phyloP scores from a whole-genome alignment of 192 early-diverging fungal species.

The Backusella australiensis region DNA sequence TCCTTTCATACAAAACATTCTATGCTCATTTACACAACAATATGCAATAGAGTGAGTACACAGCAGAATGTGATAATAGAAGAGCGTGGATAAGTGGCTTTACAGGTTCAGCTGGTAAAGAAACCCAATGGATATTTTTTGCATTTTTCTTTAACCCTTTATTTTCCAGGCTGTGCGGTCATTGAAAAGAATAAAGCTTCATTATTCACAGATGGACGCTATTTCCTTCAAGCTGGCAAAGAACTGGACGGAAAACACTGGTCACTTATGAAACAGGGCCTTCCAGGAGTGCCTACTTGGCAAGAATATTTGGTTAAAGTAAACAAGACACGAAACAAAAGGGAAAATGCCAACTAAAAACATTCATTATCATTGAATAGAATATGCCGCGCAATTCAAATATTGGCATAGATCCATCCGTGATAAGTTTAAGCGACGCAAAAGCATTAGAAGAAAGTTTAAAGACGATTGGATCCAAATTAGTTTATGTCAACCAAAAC shows the following conservation, averaged over 20 bases:
- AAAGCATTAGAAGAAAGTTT: constrained; percentile 40
- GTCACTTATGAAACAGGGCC: constrained; percentile 88
- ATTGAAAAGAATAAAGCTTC: constrained; percentile 74
- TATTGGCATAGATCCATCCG: constrained; percentile 89
- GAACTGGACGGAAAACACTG: constrained; percentile 84
- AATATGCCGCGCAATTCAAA: constrained; percentile 64
- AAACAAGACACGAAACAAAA: neutral
- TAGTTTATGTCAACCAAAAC: constrained; percentile 70
- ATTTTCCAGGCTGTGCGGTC: constrained; percentile 66
- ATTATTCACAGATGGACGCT: constrained; percentile 95
- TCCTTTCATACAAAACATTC: neutral
- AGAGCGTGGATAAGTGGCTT: constrained; percentile 90
- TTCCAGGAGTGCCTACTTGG: constrained; percentile 82
- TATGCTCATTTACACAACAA: neutral
- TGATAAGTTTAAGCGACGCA: constrained; percentile 71
- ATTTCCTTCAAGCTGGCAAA: constrained; percentile 91
- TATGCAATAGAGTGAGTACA: constrained; percentile 82
- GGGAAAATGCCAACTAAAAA: neutral
- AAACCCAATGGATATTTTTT: neutral
- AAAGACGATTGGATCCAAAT: constrained; percentile 48
- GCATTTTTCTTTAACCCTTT: neutral
- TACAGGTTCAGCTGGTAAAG: constrained; percentile 84
- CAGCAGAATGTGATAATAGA: constrained; percentile 81
- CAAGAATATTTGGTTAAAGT: constrained; percentile 81
- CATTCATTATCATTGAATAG: constrained; percentile 22